Evolutionary conservation across 306 rosid genomes (phyloP).

Genomic region (Gleditsia sinensis): DNA sequence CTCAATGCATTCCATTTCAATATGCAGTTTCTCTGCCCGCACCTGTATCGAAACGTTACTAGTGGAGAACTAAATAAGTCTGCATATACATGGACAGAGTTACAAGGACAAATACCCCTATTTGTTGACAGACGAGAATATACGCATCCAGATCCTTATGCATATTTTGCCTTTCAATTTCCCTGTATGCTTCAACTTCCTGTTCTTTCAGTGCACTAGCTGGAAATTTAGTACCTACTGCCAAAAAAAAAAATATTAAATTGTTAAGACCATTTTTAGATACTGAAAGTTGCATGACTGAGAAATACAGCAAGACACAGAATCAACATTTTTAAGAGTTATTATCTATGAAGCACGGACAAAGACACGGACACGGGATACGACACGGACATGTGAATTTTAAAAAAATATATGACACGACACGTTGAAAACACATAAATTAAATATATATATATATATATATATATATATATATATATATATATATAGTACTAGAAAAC

Average conservation of each 20-base stretch:
- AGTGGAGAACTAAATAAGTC: constrained; percentile 6
- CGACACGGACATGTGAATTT: too few species aligned
- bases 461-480: too few species aligned
- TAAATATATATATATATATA: too few species aligned
- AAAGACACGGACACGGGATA: too few species aligned
- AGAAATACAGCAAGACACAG: constrained; percentile 8
- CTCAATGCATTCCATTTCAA: constrained; percentile 68
- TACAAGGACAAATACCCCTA: constrained; percentile 58
- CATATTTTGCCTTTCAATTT: constrained; percentile 67
- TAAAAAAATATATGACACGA: too few species aligned
- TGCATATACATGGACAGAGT: background rate
- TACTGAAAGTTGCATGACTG: constrained; percentile 4
- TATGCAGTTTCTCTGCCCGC: constrained; percentile 57
- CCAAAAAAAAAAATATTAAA: constrained; percentile 15
- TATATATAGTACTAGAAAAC: too few species aligned
- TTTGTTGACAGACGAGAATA: constrained; percentile 53
- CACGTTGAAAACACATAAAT: too few species aligned
- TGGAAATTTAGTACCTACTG: constrained; percentile 81
- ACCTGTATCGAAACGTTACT: constrained; percentile 53
- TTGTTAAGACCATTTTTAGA: constrained; percentile 23
- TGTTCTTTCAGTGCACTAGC: constrained; percentile 58
- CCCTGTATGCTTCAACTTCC: constrained; percentile 65
- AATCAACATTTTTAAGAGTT: constrained; percentile 4
- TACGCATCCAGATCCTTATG: constrained; percentile 63
- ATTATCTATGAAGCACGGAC: too few species aligned